Evolutionary conservation across 257 asterid genomes (phyloP).

Genomic region (Capsicum baccatum): DNA sequence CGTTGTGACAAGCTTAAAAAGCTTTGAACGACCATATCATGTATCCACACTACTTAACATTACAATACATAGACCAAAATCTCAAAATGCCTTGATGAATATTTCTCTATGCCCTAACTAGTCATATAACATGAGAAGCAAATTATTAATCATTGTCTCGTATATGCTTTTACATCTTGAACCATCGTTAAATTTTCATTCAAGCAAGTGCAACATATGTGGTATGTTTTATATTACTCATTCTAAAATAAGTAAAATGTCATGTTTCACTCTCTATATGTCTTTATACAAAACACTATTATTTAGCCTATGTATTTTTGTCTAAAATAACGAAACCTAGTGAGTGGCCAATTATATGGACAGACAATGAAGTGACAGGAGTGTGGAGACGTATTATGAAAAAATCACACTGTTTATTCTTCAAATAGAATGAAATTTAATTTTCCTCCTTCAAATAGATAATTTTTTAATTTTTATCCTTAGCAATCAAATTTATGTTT

Average conservation of each 20-base stretch:
- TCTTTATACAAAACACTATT: too few relatives aligned
- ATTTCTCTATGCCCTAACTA: too few relatives aligned
- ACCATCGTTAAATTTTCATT: background rate
- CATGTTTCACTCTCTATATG: constrained; percentile 24
- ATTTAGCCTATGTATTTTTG: constrained; percentile 2
- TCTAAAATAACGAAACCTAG: background rate
- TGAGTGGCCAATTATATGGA: constrained; percentile 40
- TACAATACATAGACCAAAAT: background rate
- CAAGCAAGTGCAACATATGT: background rate
- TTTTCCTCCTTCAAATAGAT: too few relatives aligned
- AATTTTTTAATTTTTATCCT: too few relatives aligned
- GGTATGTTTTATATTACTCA: too few relatives aligned
- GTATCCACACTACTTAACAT: background rate
- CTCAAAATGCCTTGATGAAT: too few relatives aligned
- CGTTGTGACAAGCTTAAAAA: background rate
- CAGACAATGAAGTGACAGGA: constrained; percentile 33
- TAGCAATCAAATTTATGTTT: background rate
- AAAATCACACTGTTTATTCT: too few relatives aligned
- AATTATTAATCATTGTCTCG: too few relatives aligned
- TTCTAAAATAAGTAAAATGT: constrained; percentile 20
- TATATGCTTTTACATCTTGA: background rate
- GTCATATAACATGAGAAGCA: too few relatives aligned
- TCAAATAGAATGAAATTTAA: too few relatives aligned
- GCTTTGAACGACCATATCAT: background rate
- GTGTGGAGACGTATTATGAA: background rate